Conservation (phyloP, 129 eudicot genomes). For the Lactuca saligna region DNA sequence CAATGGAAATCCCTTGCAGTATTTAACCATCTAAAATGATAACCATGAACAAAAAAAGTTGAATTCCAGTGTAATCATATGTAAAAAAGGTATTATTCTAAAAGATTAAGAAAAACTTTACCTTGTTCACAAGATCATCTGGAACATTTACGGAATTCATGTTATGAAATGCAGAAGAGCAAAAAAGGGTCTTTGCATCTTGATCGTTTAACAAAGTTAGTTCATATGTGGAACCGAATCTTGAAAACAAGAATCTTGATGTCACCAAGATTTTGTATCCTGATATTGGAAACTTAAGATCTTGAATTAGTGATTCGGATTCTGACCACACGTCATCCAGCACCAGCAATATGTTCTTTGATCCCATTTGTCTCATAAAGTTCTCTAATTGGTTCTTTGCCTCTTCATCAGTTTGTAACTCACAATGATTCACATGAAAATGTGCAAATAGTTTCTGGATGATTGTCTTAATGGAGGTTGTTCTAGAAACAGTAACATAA, state of each 20-base stretch:
- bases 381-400: constrained; percentile 39
- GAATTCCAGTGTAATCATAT: not conserved
- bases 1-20: constrained; percentile 48
- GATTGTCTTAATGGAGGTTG: constrained; percentile 25
- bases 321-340: constrained; percentile 55
- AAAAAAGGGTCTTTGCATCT: constrained; percentile 46
- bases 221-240: constrained; percentile 30
- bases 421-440: not conserved
- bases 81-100: not conserved
- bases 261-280: constrained; percentile 48
- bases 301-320: constrained; percentile 32
- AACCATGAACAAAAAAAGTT: not conserved
- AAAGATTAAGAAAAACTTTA: constrained; percentile 1
- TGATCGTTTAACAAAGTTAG: constrained; percentile 32
- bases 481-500: constrained; percentile 46
- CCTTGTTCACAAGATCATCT: constrained; percentile 47
- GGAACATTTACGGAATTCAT: constrained; percentile 19
- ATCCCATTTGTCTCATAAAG: constrained; percentile 16
- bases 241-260: constrained; percentile 40
- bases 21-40: constrained; percentile 36
- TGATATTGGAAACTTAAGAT: constrained; percentile 27
- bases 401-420: constrained; percentile 43
- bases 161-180: constrained; percentile 40
- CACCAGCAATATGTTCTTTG: constrained; percentile 39
- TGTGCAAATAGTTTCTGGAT: constrained; percentile 33